Conservation (phyloP, 139 green algal genomes). For the Tetradesmus obliquus region DNA sequence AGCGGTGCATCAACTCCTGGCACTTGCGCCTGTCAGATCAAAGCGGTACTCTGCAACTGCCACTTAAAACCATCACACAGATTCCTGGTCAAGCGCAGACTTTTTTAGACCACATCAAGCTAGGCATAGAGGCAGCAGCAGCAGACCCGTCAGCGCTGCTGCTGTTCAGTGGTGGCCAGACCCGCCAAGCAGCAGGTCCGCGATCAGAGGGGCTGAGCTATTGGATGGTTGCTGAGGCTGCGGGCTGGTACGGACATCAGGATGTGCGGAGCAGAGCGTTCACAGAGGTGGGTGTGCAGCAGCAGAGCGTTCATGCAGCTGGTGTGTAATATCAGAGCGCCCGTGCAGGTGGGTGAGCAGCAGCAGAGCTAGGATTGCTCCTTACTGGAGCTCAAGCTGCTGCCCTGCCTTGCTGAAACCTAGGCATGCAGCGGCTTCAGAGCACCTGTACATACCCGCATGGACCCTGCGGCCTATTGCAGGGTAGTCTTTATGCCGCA, state of each 20-base stretch:
- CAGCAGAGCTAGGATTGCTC: too few species aligned
- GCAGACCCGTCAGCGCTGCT: constrained; percentile 75
- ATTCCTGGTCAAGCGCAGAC: constrained; percentile 76
- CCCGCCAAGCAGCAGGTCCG: constrained; percentile 74
- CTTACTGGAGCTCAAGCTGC: not conserved
- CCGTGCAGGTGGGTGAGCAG: not conserved
- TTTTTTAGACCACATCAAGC: constrained; percentile 89
- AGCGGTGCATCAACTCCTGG: too few species aligned
- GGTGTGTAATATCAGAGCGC: not conserved
- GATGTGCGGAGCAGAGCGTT: constrained; percentile 59
- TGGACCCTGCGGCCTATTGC: too few species aligned
- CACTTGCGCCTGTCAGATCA: not conserved
- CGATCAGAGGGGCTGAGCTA: constrained; percentile 85
- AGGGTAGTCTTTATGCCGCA: too few species aligned
- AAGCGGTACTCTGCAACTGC: not conserved
- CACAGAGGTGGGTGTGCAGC: constrained; percentile 51
- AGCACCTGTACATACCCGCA: too few species aligned
- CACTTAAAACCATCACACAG: not conserved
- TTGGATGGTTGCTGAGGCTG: constrained; percentile 69
- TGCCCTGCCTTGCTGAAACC: not conserved
- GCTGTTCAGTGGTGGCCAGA: constrained; percentile 83
- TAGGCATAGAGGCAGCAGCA: constrained; percentile 80
- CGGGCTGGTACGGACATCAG: constrained; percentile 69
- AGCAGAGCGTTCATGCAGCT: not conserved
- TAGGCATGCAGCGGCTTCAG: too few species aligned